Conservation (phyloP, 768 basidiomycete species). For the Trametes sanguinea region DNA sequence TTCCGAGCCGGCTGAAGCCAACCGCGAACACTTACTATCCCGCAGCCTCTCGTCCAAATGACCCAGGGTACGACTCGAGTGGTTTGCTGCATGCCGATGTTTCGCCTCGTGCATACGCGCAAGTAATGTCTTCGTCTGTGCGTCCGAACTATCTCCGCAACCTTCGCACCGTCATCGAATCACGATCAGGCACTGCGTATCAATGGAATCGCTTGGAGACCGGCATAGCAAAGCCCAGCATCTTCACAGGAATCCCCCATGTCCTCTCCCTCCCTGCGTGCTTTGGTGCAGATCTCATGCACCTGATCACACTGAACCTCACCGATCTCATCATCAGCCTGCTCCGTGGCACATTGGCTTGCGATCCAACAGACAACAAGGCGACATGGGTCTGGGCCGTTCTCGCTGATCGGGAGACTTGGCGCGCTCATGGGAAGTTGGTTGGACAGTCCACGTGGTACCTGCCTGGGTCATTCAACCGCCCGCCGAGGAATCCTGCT, state of each 20-base stretch:
- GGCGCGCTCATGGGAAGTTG: constrained; percentile 39
- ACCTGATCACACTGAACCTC: constrained; percentile 40
- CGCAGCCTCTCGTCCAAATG: constrained; percentile 28
- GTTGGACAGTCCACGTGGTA: constrained; percentile 36
- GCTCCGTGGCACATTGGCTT: constrained; percentile 35
- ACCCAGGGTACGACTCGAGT: constrained; percentile 15
- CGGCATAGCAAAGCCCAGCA: constrained; percentile 39
- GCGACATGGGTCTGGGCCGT: constrained; percentile 37
- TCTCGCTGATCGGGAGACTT: constrained; percentile 22
- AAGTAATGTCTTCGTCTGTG: neutral
- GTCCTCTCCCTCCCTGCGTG: neutral
- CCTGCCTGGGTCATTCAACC: constrained; percentile 43
- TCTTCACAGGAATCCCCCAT: constrained; percentile 34
- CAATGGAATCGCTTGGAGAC: constrained; percentile 30
- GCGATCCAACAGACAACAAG: constrained; percentile 26
- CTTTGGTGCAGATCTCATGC: constrained; percentile 43
- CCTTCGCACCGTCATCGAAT: constrained; percentile 22
- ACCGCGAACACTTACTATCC: constrained; percentile 37
- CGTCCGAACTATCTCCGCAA: constrained; percentile 20
- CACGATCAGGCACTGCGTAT: constrained; percentile 32
- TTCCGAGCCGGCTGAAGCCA: constrained; percentile 33
- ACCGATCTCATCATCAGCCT: constrained; percentile 36
- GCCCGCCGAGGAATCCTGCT: constrained; percentile 43
- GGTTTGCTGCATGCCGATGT: constrained; percentile 33
- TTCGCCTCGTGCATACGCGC: constrained; percentile 13